Evolutionary conservation across 495 filamentous ascomycete genomes (phyloP).

Genomic region (Tuber borchii): DNA sequence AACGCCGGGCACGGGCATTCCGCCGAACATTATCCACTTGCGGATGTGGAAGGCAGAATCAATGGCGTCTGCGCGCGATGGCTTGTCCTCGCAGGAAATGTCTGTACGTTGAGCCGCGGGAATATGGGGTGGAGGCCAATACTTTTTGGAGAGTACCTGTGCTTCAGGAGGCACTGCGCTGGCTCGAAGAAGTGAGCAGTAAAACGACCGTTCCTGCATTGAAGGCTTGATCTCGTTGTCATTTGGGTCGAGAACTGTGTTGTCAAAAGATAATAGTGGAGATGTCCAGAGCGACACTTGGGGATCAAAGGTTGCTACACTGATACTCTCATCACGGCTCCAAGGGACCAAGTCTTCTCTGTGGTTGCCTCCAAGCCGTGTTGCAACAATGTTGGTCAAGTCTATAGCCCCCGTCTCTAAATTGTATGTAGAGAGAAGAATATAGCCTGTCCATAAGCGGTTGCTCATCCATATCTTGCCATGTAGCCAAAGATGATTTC

Average conservation of each 20-base stretch:
- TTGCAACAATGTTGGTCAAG: conserved; percentile 67
- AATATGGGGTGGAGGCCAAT: conserved; percentile 72
- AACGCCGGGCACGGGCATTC: conserved; percentile 5
- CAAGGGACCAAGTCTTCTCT: conserved; percentile 47
- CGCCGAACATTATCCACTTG: conserved; percentile 60
- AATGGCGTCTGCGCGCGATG: conserved; percentile 45
- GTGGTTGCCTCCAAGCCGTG: not conserved
- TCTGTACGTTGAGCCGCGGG: conserved; percentile 56
- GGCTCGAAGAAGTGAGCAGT: conserved; percentile 47
- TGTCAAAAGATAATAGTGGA: conserved; percentile 61
- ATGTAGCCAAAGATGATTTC: conserved; percentile 79
- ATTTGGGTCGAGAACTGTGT: conserved; percentile 40
- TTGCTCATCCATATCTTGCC: conserved; percentile 84
- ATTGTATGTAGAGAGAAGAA: conserved; percentile 70
- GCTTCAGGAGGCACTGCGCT: conserved; percentile 45
- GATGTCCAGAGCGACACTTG: conserved; percentile 61
- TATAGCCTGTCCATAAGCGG: conserved; percentile 57
- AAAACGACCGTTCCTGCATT: conserved; percentile 48
- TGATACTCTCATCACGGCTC: conserved; percentile 45
- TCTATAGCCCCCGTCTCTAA: conserved; percentile 66
- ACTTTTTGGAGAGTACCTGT: conserved; percentile 44
- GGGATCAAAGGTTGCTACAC: conserved; percentile 69
- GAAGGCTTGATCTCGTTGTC: conserved; percentile 48
- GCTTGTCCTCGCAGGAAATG: conserved; percentile 44
- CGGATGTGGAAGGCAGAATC: conserved; percentile 67